Evolutionary conservation across 129 eudicot genomes (phyloP).

Genomic region (Artemisia tridentata): DNA sequence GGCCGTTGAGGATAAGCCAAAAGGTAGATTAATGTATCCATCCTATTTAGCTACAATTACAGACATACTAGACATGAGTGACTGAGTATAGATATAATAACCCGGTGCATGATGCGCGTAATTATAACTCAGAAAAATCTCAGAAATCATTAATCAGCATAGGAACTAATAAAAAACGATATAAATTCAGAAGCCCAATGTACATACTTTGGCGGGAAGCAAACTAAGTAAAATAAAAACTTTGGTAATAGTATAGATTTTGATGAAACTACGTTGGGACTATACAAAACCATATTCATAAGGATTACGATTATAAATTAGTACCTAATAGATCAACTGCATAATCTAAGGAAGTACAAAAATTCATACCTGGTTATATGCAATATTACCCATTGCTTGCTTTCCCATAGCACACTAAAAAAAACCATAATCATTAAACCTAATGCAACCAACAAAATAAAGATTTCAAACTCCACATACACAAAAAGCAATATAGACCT

Average conservation of each 20-base stretch:
- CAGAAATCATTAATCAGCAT: neutral
- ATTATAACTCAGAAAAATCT: too few relatives aligned
- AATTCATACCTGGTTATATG: constrained; percentile 77
- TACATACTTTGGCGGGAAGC: neutral
- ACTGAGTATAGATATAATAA: constrained; percentile 10
- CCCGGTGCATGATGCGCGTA: neutral
- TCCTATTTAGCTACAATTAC: constrained; percentile 55
- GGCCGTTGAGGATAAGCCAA: constrained; percentile 97
- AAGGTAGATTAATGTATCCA: constrained; percentile 89
- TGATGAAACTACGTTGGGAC: too few relatives aligned
- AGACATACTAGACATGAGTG: neutral
- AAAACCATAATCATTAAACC: neutral
- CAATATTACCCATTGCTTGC: constrained; percentile 99
- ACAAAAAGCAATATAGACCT: constrained; percentile 37
- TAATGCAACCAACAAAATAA: neutral
- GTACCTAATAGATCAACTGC: neutral
- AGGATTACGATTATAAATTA: too few relatives aligned
- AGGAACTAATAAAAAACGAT: neutral
- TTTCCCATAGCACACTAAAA: constrained; percentile 97
- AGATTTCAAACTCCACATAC: neutral
- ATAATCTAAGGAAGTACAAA: neutral
- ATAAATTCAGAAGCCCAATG: neutral
- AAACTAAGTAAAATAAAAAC: neutral
- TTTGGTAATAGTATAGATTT: too few relatives aligned
- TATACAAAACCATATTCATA: neutral